Base-by-base conservation (phyloP, 2,329 filamentous ascomycete genomes). In the Xylaria sp. region DNA sequence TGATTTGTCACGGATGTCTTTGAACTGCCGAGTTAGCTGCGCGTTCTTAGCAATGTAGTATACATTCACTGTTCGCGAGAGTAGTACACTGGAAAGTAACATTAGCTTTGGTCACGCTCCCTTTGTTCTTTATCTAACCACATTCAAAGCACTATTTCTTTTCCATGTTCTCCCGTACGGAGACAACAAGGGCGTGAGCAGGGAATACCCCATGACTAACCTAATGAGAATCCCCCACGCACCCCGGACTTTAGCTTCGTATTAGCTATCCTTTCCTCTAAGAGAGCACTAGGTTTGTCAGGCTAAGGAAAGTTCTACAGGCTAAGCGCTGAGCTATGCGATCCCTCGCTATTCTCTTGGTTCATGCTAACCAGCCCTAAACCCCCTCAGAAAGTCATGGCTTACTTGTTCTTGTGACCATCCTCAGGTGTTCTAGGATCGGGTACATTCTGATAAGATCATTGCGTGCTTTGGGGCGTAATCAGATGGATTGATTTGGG, bases 111-210 rank as follows among this genome's bases (percentile, higher is more conserved):
- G 29, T 8, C 9, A 10, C 59, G 21, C 21, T 47, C 37, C 58
- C 37, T 66, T 59, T 51, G 57, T 35, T 35, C 12, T 21, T 53
- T 63, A 25, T 50, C 59, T 66, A 51, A 60, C 63, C 53, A 60
- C 40, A 37, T 57, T 23, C 29, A 23, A 32, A 35, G 44, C 42
- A 18, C 35, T 1, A 58, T 53, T 27, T 18, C 25, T 25, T 48
- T 21, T 32, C 51, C 51, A 25, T 57, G 21, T 64, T 32, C 51
- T 23, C 37, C 35, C n/a, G 18, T 25, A 40, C 25, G n/a, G 9
- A 48, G 42, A 47, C 10, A 44, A 44, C 54, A n/a, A 29, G 23
- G 25, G 16, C 10, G 60, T 3, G 37, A 32, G 40, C n/a, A 27
- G 23, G 40, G 48, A 51, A 47, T 25, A 40, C 29, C 51, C 10